Conservation (phyloP, 73 alveolate species). For the Paramecium caudatum region DNA sequence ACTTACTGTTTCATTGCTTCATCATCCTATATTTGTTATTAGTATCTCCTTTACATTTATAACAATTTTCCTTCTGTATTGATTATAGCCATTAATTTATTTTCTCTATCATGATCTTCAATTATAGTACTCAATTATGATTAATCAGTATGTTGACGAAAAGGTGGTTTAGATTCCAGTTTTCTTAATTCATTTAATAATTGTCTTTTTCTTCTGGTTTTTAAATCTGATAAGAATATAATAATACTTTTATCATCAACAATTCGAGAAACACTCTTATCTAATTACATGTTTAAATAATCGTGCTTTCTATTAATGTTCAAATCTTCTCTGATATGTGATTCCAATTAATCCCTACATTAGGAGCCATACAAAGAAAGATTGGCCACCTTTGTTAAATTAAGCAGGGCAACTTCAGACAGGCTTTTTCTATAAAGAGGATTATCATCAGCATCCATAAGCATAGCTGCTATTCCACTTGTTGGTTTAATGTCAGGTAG, state of each 20-base stretch:
- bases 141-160: neutral
- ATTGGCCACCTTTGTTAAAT: constrained; percentile 31
- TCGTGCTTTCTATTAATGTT: neutral
- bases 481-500: constrained; percentile 15
- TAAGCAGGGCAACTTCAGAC: constrained; percentile 32
- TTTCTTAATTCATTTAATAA: constrained; percentile 8
- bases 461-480: neutral
- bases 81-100: constrained; percentile 42
- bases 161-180: neutral
- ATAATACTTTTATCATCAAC: constrained; percentile 49
- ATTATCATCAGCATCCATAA: constrained; percentile 30
- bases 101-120: constrained; percentile 34
- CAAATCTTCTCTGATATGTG: constrained; percentile 48
- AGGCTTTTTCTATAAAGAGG: constrained; percentile 40
- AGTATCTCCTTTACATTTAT: constrained; percentile 30
- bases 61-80: constrained; percentile 54
- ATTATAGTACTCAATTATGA: neutral
- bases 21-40: neutral
- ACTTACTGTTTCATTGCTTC: neutral
- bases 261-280: neutral
- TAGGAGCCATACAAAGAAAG: neutral
- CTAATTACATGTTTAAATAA: neutral
- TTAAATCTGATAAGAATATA: neutral
- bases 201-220: constrained; percentile 20
- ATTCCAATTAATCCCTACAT: neutral